Conservation (phyloP, 305 asterid species). For the Salvia sclarea region DNA sequence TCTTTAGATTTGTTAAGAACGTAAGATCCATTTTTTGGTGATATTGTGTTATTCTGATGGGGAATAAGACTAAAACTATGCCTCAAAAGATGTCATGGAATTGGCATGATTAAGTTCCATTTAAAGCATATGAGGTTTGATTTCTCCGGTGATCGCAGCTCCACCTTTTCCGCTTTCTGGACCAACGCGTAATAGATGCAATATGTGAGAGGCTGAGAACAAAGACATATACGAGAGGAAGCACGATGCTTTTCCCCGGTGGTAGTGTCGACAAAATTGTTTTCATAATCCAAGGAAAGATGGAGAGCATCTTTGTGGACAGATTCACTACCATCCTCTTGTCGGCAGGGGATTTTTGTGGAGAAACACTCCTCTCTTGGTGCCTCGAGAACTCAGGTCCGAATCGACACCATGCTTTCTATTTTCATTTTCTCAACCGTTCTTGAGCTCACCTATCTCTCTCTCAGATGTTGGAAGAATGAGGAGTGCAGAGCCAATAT, state of each 20-base stretch:
- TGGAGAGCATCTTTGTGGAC: slow-evolving; percentile 61
- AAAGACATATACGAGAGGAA: slow-evolving; percentile 66
- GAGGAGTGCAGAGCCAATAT: slow-evolving; percentile 52
- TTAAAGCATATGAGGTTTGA: not conserved
- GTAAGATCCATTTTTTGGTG: slow-evolving; percentile 41
- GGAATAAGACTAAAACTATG: not conserved
- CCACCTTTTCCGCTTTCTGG: slow-evolving; percentile 58
- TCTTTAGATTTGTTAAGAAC: slow-evolving; percentile 55
- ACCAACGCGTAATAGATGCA: slow-evolving; percentile 72
- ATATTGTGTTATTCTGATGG: not conserved
- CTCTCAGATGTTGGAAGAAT: slow-evolving; percentile 51
- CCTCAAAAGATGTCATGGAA: not conserved
- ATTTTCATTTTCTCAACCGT: not conserved
- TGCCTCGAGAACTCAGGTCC: slow-evolving; percentile 78
- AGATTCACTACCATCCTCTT: slow-evolving; percentile 46
- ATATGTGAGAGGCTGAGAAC: slow-evolving; percentile 70
- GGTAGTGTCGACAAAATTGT: slow-evolving; percentile 78
- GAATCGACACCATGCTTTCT: not conserved
- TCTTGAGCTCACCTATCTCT: too few relatives aligned
- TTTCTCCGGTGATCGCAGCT: slow-evolving; percentile 35
- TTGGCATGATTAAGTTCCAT: too few relatives aligned
- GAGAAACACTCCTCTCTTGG: slow-evolving; percentile 83
- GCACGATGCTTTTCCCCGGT: slow-evolving; percentile 55
- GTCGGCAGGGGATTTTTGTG: slow-evolving; percentile 70
- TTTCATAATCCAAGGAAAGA: slow-evolving; percentile 70